Conservation (phyloP, 257 asterid genomes). For the Solanum bulbocastanum region DNA sequence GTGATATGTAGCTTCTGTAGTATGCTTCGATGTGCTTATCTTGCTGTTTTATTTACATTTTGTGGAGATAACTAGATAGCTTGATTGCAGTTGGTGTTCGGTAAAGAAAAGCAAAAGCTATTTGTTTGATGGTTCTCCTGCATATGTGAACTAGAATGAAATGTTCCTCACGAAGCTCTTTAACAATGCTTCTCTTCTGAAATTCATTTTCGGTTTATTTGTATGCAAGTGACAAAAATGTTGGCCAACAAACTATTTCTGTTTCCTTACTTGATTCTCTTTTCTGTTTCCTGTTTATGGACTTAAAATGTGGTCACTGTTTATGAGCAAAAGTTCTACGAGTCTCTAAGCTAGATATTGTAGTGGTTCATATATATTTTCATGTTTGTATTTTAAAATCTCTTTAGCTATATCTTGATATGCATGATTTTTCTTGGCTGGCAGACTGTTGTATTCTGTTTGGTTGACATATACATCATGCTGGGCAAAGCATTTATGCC, state of each 20-base stretch:
- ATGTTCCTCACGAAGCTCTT: background rate
- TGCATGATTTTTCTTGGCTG: background rate
- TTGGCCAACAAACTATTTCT: background rate
- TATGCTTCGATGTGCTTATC: background rate
- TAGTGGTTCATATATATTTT: background rate
- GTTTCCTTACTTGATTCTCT: background rate
- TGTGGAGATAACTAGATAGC: background rate
- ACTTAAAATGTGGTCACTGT: background rate
- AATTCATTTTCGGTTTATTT: background rate
- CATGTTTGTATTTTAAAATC: background rate
- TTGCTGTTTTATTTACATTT: background rate
- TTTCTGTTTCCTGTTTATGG: background rate
- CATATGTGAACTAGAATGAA: background rate
- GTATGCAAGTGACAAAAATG: background rate
- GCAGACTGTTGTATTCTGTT: conserved; percentile 98
- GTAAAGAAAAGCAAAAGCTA: background rate
- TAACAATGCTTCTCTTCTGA: background rate
- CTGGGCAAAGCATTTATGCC: conserved; percentile 93
- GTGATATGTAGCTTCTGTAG: background rate
- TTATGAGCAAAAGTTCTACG: background rate
- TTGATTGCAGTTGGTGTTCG: background rate
- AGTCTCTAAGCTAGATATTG: background rate
- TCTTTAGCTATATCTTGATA: background rate
- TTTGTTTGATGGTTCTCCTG: background rate
- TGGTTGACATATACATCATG: conserved; percentile 95